These are phyloP conservation scores for Ballota nigra DNA, from an alignment of 257 asterid species.

Conservation along the genomic window DNA sequence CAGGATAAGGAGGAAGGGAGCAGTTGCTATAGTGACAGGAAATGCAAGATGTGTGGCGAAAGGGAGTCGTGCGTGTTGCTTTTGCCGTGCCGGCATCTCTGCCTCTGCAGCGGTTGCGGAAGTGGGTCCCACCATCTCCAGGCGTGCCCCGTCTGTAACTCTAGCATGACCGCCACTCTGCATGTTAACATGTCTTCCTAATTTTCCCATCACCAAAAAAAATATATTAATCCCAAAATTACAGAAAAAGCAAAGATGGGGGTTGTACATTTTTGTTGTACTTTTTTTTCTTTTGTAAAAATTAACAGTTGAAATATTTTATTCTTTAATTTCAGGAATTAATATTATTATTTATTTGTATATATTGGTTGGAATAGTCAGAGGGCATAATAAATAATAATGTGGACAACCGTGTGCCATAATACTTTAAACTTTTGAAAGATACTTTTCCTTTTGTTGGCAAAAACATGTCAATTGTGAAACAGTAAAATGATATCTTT, in stretches of 20 bases:
- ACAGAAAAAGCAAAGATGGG: background rate
- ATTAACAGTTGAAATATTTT: conserved; percentile 21
- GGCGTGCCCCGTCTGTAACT: conserved; percentile 67
- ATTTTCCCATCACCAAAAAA: background rate
- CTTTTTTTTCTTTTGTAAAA: conserved; percentile 29
- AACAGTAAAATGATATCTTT: conserved; percentile 8
- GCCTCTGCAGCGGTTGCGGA: conserved; percentile 68
- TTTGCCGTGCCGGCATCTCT: conserved; percentile 83
- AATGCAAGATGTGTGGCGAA: conserved; percentile 58
- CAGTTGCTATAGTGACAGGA: conserved; percentile 17
- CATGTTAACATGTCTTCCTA: conserved; percentile 67
- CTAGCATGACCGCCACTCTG: conserved; percentile 65
- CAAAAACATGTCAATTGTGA: conserved; percentile 33
- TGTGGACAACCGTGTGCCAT: conserved; percentile 19
- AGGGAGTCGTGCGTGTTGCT: conserved; percentile 67
- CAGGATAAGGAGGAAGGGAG: conserved; percentile 13
- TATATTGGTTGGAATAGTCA: background rate
- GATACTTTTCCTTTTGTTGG: conserved; percentile 30
- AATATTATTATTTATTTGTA: background rate
- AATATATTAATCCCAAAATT: background rate
- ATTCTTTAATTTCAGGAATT: background rate
- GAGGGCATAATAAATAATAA: background rate
- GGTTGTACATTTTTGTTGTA: conserved; percentile 20
- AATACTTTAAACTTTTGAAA: conserved; percentile 21
- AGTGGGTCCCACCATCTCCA: conserved; percentile 58